Base-by-base conservation (phyloP, 2,329 filamentous ascomycete species). In the Diatrype stigma region DNA sequence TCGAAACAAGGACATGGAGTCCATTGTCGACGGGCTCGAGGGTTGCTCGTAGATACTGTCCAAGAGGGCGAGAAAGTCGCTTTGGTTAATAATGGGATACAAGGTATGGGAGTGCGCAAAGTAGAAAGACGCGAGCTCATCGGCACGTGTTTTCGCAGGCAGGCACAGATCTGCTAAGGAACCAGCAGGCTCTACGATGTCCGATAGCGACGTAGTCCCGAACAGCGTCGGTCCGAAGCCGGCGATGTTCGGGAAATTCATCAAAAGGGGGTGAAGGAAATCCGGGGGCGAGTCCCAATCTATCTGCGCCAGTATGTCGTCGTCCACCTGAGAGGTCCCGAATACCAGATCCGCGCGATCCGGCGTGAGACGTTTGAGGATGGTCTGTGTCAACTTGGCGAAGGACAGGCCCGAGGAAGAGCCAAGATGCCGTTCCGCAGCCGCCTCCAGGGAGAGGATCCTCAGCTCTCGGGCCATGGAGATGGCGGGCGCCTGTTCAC, bases 51-150 rank as follows among this genome's bases (percentile, higher is more conserved):
- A 2, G 58, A 56, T 6, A 61, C 44, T 2, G 61, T 58, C 23
- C 63, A 62, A 10, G 62, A 51, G 0, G 68, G 66, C 44, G 37
- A 63, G 58, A n/a, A 75, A 64, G 42, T 73, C 68, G 4, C 51
- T 51, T 10, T 65, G 63, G 2, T 30, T 30, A 30, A 30, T 66
- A n/a, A 76, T 70, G 0, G 73, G 74, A 46, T 76, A 76, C 1
- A 76, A 56, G 0, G 73, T 76, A 46, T 76, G 72, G 2, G 70
- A 74, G 52, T 76, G 73, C 0, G 72, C 69, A 57, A 75, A 76
- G 59, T 76, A 76, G 45, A 74, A 75, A 12, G 70, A 66, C 3
- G 70, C 64, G 22, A 72, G 59, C 21, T 62, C 61, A 17, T 57
- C 55, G 3, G 69, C 49, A 23, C 69, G 59, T 46, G 60, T 30